Percentiles rank a stretch among this genome's conserved stretches.
Conservation (phyloP, 495 filamentous ascomycete genomes). For the Amorphotheca resinae region DNA sequence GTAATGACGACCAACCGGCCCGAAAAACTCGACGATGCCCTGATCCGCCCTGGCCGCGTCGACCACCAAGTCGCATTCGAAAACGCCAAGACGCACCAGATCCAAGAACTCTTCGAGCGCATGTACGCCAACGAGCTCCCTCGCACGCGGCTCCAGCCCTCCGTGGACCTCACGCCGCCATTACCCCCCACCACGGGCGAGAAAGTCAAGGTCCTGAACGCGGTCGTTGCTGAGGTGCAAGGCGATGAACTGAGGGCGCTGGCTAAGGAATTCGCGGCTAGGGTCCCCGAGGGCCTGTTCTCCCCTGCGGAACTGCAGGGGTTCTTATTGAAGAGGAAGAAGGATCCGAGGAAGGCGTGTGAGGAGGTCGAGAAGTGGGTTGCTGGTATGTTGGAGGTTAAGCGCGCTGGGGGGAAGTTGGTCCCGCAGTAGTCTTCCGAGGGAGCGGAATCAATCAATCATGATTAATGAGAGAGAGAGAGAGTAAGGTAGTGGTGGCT, state of each 20-base stretch:
- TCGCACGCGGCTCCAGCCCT: slow-evolving; percentile 2
- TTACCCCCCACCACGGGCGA: not conserved
- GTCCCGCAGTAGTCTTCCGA: not conserved
- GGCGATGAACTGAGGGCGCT: slow-evolving; percentile 27
- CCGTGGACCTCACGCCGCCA: not conserved
- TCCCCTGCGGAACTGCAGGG: slow-evolving; percentile 63
- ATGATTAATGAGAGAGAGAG: too few relatives aligned
- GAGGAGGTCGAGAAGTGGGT: slow-evolving; percentile 44
- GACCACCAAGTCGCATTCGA: slow-evolving; percentile 62
- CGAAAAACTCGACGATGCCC: slow-evolving; percentile 59
- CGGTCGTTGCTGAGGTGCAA: not conserved
- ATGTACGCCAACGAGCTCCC: slow-evolving; percentile 47
- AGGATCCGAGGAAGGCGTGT: slow-evolving; percentile 45
- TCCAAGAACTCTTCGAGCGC: slow-evolving; percentile 53
- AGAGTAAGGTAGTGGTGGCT: too few relatives aligned
- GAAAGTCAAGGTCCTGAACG: not conserved
- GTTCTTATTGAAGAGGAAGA: slow-evolving; percentile 52
- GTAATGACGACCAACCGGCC: slow-evolving; percentile 80
- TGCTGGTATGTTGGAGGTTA: slow-evolving; percentile 31
- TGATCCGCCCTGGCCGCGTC: slow-evolving; percentile 64
- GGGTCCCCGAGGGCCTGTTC: slow-evolving; percentile 37
- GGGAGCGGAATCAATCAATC: too few relatives aligned
- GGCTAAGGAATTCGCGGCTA: slow-evolving; percentile 31
- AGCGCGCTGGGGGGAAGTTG: slow-evolving; percentile 21
- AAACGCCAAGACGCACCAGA: slow-evolving; percentile 48